phyloP scores from a whole-genome alignment of 148 eudicot genomes.

The Hydrangea macrophylla region DNA sequence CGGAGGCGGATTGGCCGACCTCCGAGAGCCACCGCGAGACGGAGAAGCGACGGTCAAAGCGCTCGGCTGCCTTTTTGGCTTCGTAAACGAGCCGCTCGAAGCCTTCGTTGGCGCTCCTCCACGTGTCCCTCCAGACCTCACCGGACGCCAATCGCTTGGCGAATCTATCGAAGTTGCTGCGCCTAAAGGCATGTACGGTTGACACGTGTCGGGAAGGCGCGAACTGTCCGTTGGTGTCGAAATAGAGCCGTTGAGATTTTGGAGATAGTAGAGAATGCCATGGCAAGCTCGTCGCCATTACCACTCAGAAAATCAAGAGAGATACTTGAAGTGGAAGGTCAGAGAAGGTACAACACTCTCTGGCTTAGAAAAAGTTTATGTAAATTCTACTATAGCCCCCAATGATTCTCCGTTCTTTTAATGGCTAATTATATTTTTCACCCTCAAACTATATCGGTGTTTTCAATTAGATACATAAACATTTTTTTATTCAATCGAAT shows the following conservation, averaged over 20 bases:
- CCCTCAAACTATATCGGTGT: too few species aligned
- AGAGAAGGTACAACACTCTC: neutral
- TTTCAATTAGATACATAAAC: too few species aligned
- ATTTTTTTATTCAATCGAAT: too few species aligned
- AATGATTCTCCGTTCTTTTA: too few species aligned
- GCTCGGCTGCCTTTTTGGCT: conserved; percentile 71
- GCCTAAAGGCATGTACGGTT: conserved; percentile 42
- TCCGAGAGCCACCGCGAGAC: conserved; percentile 50
- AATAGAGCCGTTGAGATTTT: conserved; percentile 14
- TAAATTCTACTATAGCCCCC: too few species aligned
- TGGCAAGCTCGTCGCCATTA: conserved; percentile 41
- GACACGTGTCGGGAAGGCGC: conserved; percentile 8
- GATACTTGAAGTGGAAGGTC: neutral
- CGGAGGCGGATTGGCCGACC: conserved; percentile 51
- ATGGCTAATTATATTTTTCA: too few species aligned
- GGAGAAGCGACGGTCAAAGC: conserved; percentile 66
- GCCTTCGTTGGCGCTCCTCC: conserved; percentile 73
- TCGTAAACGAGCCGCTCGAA: conserved; percentile 78
- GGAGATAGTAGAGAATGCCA: conserved; percentile 38
- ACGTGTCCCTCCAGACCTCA: conserved; percentile 63
- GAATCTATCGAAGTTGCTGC: conserved; percentile 73
- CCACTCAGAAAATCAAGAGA: neutral
- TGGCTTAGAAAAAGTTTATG: neutral
- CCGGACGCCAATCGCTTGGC: conserved; percentile 66
- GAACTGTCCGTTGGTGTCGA: conserved; percentile 9